These are phyloP conservation scores for Skeletonema marinoi DNA, from an alignment of 108 stramenopile genomes.

Conservation along the genomic window DNA sequence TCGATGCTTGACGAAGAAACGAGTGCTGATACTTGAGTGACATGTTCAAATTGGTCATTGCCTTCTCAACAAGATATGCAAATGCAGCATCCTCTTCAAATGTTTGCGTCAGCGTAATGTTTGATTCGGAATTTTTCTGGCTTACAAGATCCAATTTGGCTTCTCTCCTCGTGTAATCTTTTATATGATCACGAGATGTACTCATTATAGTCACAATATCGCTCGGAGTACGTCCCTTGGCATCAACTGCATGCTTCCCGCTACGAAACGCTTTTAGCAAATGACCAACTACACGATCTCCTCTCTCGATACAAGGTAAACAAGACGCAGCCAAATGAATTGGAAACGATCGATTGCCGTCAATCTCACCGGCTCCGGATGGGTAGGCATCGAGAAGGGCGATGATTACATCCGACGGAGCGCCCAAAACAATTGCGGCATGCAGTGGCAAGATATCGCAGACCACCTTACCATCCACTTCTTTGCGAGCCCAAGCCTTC, in stretches of 20 bases:
- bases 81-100: not conserved
- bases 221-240: not conserved
- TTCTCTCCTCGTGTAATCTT: not conserved
- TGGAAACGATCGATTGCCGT: constrained; percentile 82
- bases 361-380: constrained; percentile 45
- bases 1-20: not conserved
- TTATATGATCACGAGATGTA: not conserved
- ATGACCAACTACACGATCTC: not conserved
- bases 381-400: constrained; percentile 63
- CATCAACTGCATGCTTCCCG: not conserved
- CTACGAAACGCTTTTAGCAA: not conserved
- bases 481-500: not conserved
- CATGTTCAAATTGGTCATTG: not conserved
- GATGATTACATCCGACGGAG: constrained; percentile 53
- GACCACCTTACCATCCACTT: not conserved
- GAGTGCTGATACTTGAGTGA: not conserved
- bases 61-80: not conserved
- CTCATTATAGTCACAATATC: not conserved
- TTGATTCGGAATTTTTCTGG: not conserved
- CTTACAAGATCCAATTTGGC: not conserved
- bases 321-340: constrained; percentile 59
- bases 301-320: not conserved
- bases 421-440: constrained; percentile 68
- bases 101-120: no score
- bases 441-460: constrained; percentile 63